A percentile compares a stretch with the other conserved stretches of the same genome.
These are phyloP conservation scores for Saccharum officinarum DNA, from an alignment of 176 grass and related monocot genomes.

Conservation along the genomic window DNA sequence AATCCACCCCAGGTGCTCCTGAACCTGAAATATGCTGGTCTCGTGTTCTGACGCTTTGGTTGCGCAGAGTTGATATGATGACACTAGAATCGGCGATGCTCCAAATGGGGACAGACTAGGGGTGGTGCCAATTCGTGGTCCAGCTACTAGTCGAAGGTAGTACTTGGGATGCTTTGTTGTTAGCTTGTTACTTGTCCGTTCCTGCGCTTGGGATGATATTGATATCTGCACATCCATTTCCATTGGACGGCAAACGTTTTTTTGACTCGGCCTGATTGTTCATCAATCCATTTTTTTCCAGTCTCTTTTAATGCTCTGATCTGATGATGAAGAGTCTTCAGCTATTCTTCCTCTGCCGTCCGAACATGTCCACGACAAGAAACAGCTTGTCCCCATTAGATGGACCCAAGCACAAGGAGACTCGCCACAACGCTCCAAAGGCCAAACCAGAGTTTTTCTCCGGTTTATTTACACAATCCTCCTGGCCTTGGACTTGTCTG, in stretches of 20 bases:
- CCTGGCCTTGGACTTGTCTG: neutral
- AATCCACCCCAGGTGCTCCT: neutral
- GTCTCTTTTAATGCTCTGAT: neutral
- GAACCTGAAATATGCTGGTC: neutral
- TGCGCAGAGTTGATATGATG: too few species aligned
- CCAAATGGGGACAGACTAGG: neutral
- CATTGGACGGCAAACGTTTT: neutral
- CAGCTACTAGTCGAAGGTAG: neutral
- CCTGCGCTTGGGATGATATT: neutral
- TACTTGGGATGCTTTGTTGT: neutral
- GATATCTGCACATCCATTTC: neutral
- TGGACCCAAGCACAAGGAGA: constrained; percentile 15
- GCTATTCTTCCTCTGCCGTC: constrained; percentile 21
- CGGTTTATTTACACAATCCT: neutral
- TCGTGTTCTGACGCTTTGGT: neutral
- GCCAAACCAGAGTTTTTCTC: neutral
- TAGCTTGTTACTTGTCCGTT: neutral
- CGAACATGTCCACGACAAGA: neutral
- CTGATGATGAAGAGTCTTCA: neutral
- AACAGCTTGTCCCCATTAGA: neutral
- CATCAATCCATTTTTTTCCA: neutral
- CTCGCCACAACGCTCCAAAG: neutral
- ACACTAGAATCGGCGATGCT: neutral
- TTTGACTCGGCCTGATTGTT: neutral
- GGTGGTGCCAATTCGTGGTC: neutral